Percentiles rank a stretch among this genome's conserved stretches.
Conservation (phyloP, 2,329 filamentous ascomycete species). For the Colletotrichum spinosum region DNA sequence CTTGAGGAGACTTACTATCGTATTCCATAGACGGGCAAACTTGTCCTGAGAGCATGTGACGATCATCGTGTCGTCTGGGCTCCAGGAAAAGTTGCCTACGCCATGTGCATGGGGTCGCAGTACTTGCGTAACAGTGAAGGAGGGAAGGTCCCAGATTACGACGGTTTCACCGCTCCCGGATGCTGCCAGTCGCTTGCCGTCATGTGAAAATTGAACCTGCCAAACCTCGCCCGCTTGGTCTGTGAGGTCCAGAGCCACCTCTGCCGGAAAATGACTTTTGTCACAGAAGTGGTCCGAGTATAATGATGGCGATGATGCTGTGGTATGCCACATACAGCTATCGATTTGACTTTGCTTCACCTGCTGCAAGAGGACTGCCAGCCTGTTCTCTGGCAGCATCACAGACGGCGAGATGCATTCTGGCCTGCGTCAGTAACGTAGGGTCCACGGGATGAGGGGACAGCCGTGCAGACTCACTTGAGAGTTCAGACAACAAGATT, state of each 20-base stretch:
- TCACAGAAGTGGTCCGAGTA: constrained; percentile 92
- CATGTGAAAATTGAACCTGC: constrained; percentile 90
- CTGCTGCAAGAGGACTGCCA: constrained; percentile 83
- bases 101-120: constrained; percentile 76
- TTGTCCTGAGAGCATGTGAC: constrained; percentile 85
- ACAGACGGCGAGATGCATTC: constrained; percentile 94
- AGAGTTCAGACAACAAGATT: constrained; percentile 81
- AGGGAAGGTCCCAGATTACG: constrained; percentile 83
- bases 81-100: constrained; percentile 88
- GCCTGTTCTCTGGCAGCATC: constrained; percentile 93
- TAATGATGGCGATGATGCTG: constrained; percentile 79
- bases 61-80: constrained; percentile 87
- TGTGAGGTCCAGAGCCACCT: constrained; percentile 75
- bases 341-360: constrained; percentile 87
- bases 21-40: constrained; percentile 81
- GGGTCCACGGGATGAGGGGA: too few species aligned
- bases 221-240: constrained; percentile 88
- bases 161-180: constrained; percentile 81
- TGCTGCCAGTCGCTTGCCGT: constrained; percentile 85
- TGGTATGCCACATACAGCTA: constrained; percentile 90
- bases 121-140: constrained; percentile 72
- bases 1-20: constrained; percentile 62
- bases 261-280: constrained; percentile 80
- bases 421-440: constrained; percentile 50
- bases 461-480: constrained; percentile 67